Percentiles rank a stretch among this genome's conserved stretches.
phyloP scores from a whole-genome alignment of 2,329 filamentous ascomycete species.

The Xylariaceae sp. region DNA sequence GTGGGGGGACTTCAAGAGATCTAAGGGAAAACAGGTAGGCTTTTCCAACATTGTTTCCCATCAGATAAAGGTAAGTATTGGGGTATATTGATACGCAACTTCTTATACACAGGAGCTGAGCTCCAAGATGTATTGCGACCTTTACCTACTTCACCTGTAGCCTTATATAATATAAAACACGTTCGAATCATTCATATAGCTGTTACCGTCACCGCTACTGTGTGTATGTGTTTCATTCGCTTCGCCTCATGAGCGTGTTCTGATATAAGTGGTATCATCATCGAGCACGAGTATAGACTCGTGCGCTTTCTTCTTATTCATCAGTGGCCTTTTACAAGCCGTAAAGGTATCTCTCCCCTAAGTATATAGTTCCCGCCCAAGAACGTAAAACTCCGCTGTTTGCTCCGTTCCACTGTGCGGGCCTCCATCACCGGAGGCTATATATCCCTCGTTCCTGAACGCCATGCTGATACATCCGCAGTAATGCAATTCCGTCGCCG shows the following conservation, averaged over 20 bases:
- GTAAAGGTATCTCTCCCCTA: constrained; percentile 16
- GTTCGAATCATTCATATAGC: too few relatives aligned
- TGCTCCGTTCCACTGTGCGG: constrained; percentile 17
- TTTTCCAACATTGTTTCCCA: too few relatives aligned
- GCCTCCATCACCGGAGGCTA: constrained; percentile 13
- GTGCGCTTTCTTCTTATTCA: constrained; percentile 11
- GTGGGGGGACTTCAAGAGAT: too few relatives aligned
- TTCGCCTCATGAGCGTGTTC: not conserved
- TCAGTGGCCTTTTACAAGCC: constrained; percentile 6
- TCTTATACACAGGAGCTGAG: too few relatives aligned
- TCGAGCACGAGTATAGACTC: constrained; percentile 17
- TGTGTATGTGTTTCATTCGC: not conserved
- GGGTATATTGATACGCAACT: too few relatives aligned
- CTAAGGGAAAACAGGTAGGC: too few relatives aligned
- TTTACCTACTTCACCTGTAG: too few relatives aligned
- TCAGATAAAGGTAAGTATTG: too few relatives aligned
- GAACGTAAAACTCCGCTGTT: constrained; percentile 24
- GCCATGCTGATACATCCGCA: constrained; percentile 34
- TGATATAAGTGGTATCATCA: constrained; percentile 3
- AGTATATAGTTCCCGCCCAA: constrained; percentile 19
- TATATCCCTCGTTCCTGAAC: constrained; percentile 27
- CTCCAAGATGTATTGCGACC: too few relatives aligned
- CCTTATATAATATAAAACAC: too few relatives aligned
- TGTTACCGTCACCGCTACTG: not conserved
- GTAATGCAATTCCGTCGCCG: constrained; percentile 21